Evolutionary conservation across 768 basidiomycete genomes (phyloP).

Genomic region (Suillus cothurnatus): DNA sequence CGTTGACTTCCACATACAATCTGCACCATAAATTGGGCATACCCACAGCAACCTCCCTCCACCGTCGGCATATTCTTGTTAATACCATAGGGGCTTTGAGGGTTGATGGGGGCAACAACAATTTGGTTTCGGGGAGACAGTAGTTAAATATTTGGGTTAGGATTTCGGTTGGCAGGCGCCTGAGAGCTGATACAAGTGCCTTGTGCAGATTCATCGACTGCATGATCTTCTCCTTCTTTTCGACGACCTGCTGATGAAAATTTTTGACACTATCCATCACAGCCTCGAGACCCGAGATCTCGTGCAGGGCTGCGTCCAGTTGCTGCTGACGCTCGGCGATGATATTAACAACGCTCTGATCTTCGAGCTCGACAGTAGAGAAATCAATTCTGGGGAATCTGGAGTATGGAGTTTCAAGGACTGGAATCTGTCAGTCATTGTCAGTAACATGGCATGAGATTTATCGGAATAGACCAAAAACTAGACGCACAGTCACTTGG

Average conservation of each 20-base stretch:
- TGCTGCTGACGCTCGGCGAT: slow-evolving; percentile 19
- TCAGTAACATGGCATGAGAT: neutral
- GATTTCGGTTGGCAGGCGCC: slow-evolving; percentile 46
- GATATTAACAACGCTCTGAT: slow-evolving; percentile 18
- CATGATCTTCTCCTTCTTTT: slow-evolving; percentile 20
- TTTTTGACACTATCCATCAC: slow-evolving; percentile 17
- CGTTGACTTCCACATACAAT: slow-evolving; percentile 26
- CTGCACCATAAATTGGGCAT: slow-evolving; percentile 52
- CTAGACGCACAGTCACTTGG: neutral
- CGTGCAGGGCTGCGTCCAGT: slow-evolving; percentile 12
- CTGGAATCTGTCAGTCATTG: slow-evolving; percentile 12
- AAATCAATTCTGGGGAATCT: slow-evolving; percentile 15
- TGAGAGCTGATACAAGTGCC: slow-evolving; percentile 34
- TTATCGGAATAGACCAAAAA: neutral
- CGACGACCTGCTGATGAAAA: slow-evolving; percentile 17
- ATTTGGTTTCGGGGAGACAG: slow-evolving; percentile 29
- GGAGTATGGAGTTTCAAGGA: slow-evolving; percentile 23
- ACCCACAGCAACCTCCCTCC: slow-evolving; percentile 41
- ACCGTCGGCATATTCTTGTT: slow-evolving; percentile 42
- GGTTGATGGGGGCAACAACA: neutral
- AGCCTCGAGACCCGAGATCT: slow-evolving; percentile 17
- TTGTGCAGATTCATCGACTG: slow-evolving; percentile 25
- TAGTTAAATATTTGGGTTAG: slow-evolving; percentile 48
- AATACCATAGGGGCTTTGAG: slow-evolving; percentile 41
- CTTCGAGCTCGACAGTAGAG: slow-evolving; percentile 14